Percentiles rank a stretch among this genome's conserved stretches.
Evolutionary conservation across 2,329 filamentous ascomycete genomes (phyloP).

Genomic region (Thelonectria blattea): DNA sequence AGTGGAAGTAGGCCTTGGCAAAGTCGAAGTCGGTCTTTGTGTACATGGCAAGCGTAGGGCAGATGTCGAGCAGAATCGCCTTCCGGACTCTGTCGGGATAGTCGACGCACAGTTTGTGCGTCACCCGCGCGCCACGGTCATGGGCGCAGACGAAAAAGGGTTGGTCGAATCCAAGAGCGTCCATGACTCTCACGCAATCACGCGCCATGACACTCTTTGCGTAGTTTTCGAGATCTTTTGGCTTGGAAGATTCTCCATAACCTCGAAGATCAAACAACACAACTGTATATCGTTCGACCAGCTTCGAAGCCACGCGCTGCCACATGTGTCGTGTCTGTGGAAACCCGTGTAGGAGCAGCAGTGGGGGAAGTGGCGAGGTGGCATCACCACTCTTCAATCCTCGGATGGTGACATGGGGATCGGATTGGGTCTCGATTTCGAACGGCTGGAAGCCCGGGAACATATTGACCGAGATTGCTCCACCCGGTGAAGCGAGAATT

Average conservation of each 20-base stretch:
- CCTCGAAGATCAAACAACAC: slow-evolving; percentile 57
- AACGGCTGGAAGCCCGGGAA: slow-evolving; percentile 49
- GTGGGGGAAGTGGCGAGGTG: slow-evolving; percentile 43
- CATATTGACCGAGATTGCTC: slow-evolving; percentile 36
- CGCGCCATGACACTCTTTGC: slow-evolving; percentile 56
- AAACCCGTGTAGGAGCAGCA: slow-evolving; percentile 59
- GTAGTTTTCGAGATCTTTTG: slow-evolving; percentile 44
- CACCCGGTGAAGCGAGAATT: background rate
- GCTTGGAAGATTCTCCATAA: slow-evolving; percentile 58
- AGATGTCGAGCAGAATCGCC: slow-evolving; percentile 58
- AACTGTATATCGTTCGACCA: slow-evolving; percentile 49
- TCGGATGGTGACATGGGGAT: slow-evolving; percentile 49
- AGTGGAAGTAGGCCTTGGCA: slow-evolving; percentile 61
- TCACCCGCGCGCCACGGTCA: slow-evolving; percentile 62
- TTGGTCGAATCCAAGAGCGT: slow-evolving; percentile 43
- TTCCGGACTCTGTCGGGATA: slow-evolving; percentile 48
- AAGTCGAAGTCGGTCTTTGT: slow-evolving; percentile 49
- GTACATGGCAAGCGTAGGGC: slow-evolving; percentile 62
- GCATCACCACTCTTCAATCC: slow-evolving; percentile 47
- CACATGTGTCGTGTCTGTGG: slow-evolving; percentile 60
- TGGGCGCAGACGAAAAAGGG: slow-evolving; percentile 59
- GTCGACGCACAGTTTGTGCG: slow-evolving; percentile 60
- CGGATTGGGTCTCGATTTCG: slow-evolving; percentile 44
- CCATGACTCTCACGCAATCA: slow-evolving; percentile 55
- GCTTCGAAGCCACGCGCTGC: slow-evolving; percentile 51